phyloP scores from a whole-genome alignment of 192 early-diverging fungal species.

The Nowakowskiella sp. region DNA sequence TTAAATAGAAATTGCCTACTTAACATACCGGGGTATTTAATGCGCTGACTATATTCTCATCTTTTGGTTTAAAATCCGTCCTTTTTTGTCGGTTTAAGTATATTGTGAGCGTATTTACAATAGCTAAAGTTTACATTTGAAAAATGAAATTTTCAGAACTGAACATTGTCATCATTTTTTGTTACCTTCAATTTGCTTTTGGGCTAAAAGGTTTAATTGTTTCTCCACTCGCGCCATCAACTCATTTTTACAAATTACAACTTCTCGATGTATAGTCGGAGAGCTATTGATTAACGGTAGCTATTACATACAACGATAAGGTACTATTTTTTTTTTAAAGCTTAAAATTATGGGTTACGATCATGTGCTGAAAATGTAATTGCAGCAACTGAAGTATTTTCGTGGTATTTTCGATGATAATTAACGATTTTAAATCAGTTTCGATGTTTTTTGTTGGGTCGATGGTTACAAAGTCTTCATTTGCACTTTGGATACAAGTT shows the following conservation, averaged over 20 bases:
- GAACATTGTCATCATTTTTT: not conserved
- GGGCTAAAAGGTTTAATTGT: slow-evolving; percentile 69
- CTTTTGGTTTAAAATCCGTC: slow-evolving; percentile 84
- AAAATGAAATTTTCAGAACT: not conserved
- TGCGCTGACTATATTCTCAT: slow-evolving; percentile 57
- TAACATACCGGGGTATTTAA: slow-evolving; percentile 18
- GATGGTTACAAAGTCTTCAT: slow-evolving; percentile 47
- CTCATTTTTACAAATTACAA: slow-evolving; percentile 79
- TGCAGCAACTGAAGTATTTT: slow-evolving; percentile 70
- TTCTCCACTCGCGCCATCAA: slow-evolving; percentile 75
- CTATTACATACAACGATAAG: slow-evolving; percentile 32
- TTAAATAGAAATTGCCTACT: not conserved
- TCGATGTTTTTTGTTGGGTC: slow-evolving; percentile 57
- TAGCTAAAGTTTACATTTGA: slow-evolving; percentile 29
- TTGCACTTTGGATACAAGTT: slow-evolving; percentile 38
- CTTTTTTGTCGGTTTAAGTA: slow-evolving; percentile 74
- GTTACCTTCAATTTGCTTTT: slow-evolving; percentile 64
- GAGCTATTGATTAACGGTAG: slow-evolving; percentile 55
- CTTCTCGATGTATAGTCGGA: slow-evolving; percentile 75
- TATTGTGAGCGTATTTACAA: slow-evolving; percentile 60
- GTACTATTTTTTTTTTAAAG: slow-evolving; percentile 4
- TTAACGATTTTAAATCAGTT: slow-evolving; percentile 56
- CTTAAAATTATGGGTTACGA: slow-evolving; percentile 42
- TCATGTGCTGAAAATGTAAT: slow-evolving; percentile 66
- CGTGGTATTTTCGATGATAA: slow-evolving; percentile 54